Conservation (phyloP, 108 stramenopile species). For the Pseudonitzschia delicatissima region DNA sequence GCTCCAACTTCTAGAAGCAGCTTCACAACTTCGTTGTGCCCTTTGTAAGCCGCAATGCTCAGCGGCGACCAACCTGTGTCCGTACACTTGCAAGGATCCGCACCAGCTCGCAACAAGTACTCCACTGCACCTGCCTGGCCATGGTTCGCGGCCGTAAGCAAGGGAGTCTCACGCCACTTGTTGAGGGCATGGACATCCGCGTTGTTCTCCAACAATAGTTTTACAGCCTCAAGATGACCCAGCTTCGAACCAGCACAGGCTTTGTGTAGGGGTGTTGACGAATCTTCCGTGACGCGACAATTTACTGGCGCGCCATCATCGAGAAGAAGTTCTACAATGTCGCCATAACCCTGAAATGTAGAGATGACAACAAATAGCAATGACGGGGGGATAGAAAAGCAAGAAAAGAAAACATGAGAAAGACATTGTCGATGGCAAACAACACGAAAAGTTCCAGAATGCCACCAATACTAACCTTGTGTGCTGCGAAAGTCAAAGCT, state of each 20-base stretch:
- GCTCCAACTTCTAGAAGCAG: conserved; percentile 81
- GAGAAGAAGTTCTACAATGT: conserved; percentile 74
- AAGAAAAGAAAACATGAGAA: neutral
- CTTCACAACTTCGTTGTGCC: conserved; percentile 86
- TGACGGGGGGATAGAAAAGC: neutral
- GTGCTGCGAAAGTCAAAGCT: conserved; percentile 89
- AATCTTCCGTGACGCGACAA: conserved; percentile 83
- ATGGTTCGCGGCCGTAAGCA: conserved; percentile 87
- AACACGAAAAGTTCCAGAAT: too few species aligned
- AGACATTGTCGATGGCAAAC: neutral
- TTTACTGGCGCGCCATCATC: conserved; percentile 78
- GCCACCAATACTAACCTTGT: conserved; percentile 54
- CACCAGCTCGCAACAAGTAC: conserved; percentile 68
- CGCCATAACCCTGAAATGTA: conserved; percentile 68
- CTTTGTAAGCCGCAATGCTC: conserved; percentile 90
- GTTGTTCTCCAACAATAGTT: conserved; percentile 57
- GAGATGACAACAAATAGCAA: neutral
- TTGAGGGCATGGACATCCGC: conserved; percentile 90
- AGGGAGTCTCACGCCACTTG: conserved; percentile 88
- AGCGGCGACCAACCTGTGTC: conserved; percentile 92
- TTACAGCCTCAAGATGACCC: conserved; percentile 77
- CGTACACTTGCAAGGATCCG: conserved; percentile 86
- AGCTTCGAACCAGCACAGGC: conserved; percentile 85
- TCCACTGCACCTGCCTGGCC: conserved; percentile 84
- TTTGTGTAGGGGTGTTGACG: conserved; percentile 84